Evolutionary conservation across 768 basidiomycete species (phyloP), one percentile per base, ranked within the genome.

Genomic region (Suillus cothurnatus): DNA sequence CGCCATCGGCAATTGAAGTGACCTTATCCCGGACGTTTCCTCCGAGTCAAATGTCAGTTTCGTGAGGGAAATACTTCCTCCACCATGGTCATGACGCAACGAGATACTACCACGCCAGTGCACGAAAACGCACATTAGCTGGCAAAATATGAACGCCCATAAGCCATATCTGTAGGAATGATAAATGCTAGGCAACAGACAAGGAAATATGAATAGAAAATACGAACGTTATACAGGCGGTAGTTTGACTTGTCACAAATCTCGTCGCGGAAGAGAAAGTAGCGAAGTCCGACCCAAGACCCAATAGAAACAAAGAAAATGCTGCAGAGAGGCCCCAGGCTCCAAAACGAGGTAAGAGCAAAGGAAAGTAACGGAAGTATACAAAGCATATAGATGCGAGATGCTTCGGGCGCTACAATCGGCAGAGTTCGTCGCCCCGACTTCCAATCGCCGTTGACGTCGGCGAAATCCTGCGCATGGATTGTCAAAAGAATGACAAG

Each of bases 391-490:
- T 62, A 65, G 14, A 63, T n/a, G 1, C 69, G 64, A 9, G 69
- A 72, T 21, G 62, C 70, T 50, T 71, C 64, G 0, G 67, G 70
- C 0, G 64, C 60, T 23, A 70, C 60, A 31, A 79, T 72, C 4
- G 78, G 76, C 14, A 78, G 64, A 0, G 78, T 79, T 14, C 64
- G 70, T 43, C 77, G 72, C 11, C 78, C 77, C 17, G 70, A 65
- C 31, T 47, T 65, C 28, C 62, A 64, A 59, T 79, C 78, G 5
- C 78, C 78, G 8, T 71, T 68, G 19, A 69, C 71, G 26, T 79
- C 78, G 4, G 69, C 67, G 59, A 79, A 79, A 50, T 79, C 78
- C 63, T 78, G 75, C 0, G 76, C 74, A 39, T 81, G 78, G 14
- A 80, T 77, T 3, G 81, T 81, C 9, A 76, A 77, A 49, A 74